Conservation (phyloP, 75 land plant species). For the Selaginella moellendorffii region DNA sequence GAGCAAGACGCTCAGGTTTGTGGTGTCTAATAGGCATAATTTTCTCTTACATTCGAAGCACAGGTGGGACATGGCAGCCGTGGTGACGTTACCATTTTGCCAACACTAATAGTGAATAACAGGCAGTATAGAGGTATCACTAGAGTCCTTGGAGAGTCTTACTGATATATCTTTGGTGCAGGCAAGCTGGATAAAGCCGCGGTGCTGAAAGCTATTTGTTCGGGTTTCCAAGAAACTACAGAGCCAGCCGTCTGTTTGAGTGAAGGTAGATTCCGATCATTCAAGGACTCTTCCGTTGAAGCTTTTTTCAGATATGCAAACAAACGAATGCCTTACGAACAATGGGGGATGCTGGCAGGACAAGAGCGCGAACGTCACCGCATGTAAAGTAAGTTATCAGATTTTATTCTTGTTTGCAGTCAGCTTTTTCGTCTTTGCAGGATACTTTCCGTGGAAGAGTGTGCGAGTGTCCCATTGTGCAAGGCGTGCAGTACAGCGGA, state of each 20-base stretch:
- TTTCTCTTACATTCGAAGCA: conserved; percentile 2
- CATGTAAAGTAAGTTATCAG: conserved; percentile 34
- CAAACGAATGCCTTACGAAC: conserved; percentile 48
- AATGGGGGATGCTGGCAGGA: conserved; percentile 61
- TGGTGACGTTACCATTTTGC: conserved; percentile 42
- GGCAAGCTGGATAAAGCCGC: not conserved
- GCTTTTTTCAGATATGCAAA: conserved; percentile 34
- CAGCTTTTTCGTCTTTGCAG: conserved; percentile 12
- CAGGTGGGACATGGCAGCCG: conserved; percentile 42
- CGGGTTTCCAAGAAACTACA: conserved; percentile 8
- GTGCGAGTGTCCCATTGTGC: conserved; percentile 42
- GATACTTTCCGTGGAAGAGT: conserved; percentile 57
- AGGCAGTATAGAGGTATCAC: conserved; percentile 8
- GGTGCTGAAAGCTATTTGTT: conserved; percentile 2
- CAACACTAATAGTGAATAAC: conserved; percentile 3
- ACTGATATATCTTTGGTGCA: not conserved
- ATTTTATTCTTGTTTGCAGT: too few relatives aligned
- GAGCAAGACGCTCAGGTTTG: conserved; percentile 52
- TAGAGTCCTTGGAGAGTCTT: too few relatives aligned
- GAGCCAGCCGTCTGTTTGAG: conserved; percentile 10
- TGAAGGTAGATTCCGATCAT: too few relatives aligned
- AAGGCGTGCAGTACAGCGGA: conserved; percentile 46
- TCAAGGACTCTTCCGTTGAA: too few relatives aligned
- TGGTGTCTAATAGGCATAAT: not conserved
- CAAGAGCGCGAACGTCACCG: conserved; percentile 29